Conservation (phyloP, 495 filamentous ascomycete species). For the Chaetomium tenue region DNA sequence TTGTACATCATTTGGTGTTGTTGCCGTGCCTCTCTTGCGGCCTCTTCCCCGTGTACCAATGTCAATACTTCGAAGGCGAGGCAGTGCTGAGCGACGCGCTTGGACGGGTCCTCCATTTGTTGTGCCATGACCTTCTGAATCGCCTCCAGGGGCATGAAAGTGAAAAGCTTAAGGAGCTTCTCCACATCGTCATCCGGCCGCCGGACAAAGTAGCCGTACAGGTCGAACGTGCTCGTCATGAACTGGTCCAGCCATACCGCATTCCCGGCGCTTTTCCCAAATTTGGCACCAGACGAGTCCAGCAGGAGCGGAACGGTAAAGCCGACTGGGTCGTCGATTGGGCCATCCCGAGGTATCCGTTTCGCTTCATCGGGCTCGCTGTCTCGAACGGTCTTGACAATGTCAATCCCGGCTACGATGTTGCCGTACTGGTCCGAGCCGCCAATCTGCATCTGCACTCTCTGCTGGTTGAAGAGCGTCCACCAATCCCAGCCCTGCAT, state of each 20-base stretch:
- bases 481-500: constrained; percentile 99
- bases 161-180: constrained; percentile 83
- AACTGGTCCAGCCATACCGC: constrained; percentile 87
- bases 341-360: constrained; percentile 26
- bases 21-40: constrained; percentile 54
- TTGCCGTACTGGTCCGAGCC: constrained; percentile 97
- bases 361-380: constrained; percentile 45
- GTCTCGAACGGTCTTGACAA: constrained; percentile 67
- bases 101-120: constrained; percentile 63
- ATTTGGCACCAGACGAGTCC: constrained; percentile 79
- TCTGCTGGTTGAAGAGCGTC: constrained; percentile 62
- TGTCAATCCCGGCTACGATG: constrained; percentile 85
- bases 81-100: constrained; percentile 73
- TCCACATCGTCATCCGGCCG: constrained; percentile 76
- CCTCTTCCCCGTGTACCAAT: constrained; percentile 67
- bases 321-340: constrained; percentile 64
- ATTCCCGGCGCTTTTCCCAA: constrained; percentile 93
- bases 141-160: constrained; percentile 69
- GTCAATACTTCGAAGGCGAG: constrained; percentile 78
- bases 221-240: constrained; percentile 76
- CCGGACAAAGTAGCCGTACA: constrained; percentile 86
- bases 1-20: constrained; percentile 60
- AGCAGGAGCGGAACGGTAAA: constrained; percentile 90
- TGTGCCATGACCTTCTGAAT: constrained; percentile 64
- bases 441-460: constrained; percentile 80